These are phyloP conservation scores for Solanum chmielewskii DNA, from an alignment of 257 asterid genomes.

Conservation along the genomic window DNA sequence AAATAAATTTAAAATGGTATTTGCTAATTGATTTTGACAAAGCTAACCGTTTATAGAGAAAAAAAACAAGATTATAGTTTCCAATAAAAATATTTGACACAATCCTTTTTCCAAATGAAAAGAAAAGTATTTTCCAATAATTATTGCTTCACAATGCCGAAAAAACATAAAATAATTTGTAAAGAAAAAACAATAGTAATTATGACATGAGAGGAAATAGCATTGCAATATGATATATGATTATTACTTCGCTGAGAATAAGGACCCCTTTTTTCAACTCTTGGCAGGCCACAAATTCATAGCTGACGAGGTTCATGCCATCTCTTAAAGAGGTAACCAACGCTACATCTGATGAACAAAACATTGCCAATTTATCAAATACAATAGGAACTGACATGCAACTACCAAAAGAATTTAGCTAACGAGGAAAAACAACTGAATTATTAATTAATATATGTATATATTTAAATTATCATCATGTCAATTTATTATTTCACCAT, in stretches of 20 bases:
- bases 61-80: background rate
- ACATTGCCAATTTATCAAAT: conserved; percentile 6
- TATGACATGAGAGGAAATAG: background rate
- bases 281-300: conserved; percentile 98
- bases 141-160: background rate
- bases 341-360: conserved; percentile 63
- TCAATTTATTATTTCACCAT: background rate
- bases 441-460: background rate
- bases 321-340: conserved; percentile 94
- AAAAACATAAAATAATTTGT: background rate
- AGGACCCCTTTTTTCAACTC: conserved; percentile 86
- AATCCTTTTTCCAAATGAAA: background rate
- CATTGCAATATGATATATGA: background rate
- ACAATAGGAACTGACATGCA: conserved; percentile 2
- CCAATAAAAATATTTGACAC: background rate
- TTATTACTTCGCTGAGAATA: conserved; percentile 79
- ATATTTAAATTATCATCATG: background rate
- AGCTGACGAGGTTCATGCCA: conserved; percentile 99
- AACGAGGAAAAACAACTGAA: background rate
- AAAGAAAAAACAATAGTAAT: background rate
- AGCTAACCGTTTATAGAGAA: background rate
- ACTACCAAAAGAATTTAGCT: conserved; percentile 2
- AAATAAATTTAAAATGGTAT: background rate
- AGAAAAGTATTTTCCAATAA: background rate
- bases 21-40: background rate